phyloP scores from a whole-genome alignment of 2,329 filamentous ascomycete species.

The Colletotrichum lini region DNA sequence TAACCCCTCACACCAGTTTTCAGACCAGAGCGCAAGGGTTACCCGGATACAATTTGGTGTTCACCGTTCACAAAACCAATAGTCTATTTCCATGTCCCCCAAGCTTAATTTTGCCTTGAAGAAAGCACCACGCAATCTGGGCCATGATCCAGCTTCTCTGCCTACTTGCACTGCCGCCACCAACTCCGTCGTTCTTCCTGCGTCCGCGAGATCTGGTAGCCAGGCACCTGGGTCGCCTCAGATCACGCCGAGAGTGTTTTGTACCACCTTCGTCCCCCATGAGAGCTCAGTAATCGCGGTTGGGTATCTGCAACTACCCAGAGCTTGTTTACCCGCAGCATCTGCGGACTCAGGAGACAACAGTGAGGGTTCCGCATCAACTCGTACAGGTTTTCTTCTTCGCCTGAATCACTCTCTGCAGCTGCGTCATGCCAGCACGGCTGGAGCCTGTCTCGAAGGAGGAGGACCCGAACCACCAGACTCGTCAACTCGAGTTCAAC shows the following conservation, averaged over 20 bases:
- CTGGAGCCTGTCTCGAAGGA: no score
- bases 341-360: not conserved
- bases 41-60: no score
- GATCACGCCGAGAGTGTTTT: constrained; percentile 23
- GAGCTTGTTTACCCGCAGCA: not conserved
- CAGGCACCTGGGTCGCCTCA: constrained; percentile 7
- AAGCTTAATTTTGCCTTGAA: not conserved
- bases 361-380: not conserved
- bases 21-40: no score
- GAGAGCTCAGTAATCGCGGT: constrained; percentile 2
- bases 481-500: no score
- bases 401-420: not conserved
- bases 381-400: not conserved
- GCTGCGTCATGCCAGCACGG: not conserved
- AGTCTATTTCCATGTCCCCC: not conserved
- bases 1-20: no score
- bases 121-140: no score
- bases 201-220: constrained; percentile 3
- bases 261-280: not conserved
- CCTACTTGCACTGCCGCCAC: not conserved
- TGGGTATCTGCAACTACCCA: constrained; percentile 12
- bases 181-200: no score
- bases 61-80: no score
- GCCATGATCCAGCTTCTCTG: not conserved
- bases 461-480: no score